Evolutionary conservation across 2,329 filamentous ascomycete species (phyloP).

Genomic region (Tympanopsis confertula): DNA sequence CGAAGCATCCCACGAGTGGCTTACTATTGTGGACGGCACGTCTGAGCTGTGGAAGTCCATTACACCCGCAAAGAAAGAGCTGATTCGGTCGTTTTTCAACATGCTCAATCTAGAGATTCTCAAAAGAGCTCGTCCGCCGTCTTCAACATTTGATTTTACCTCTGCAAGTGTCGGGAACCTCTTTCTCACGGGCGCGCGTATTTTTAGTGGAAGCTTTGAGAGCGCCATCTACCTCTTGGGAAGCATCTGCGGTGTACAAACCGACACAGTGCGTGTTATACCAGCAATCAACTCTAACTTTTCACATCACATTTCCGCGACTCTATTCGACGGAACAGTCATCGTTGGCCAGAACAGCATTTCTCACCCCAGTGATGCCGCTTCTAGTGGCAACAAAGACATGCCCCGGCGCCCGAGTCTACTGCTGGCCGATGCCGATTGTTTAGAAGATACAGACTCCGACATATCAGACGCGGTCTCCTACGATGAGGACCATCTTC

Average conservation of each 20-base stretch:
- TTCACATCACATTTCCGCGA: slow-evolving; percentile 84
- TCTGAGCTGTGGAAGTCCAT: slow-evolving; percentile 55
- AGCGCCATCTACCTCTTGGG: slow-evolving; percentile 82
- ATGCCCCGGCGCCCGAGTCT: slow-evolving; percentile 6
- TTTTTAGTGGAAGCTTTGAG: slow-evolving; percentile 89
- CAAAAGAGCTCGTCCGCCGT: slow-evolving; percentile 36
- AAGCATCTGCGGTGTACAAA: slow-evolving; percentile 74
- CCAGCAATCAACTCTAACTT: slow-evolving; percentile 93
- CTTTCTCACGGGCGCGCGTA: slow-evolving; percentile 50
- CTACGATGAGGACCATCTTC: slow-evolving; percentile 70
- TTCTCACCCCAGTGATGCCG: slow-evolving; percentile 66
- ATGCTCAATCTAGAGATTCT: slow-evolving; percentile 35
- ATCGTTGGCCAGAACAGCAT: slow-evolving; percentile 92
- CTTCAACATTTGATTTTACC: slow-evolving; percentile 38
- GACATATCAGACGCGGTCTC: slow-evolving; percentile 44
- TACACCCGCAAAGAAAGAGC: slow-evolving; percentile 31
- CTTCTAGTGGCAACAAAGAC: slow-evolving; percentile 28
- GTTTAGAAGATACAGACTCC: slow-evolving; percentile 21
- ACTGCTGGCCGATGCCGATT: slow-evolving; percentile 10
- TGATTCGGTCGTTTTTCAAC: slow-evolving; percentile 35
- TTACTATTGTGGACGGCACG: slow-evolving; percentile 74
- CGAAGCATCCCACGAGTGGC: slow-evolving; percentile 67
- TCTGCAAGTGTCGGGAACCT: slow-evolving; percentile 39
- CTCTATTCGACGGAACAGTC: slow-evolving; percentile 60
- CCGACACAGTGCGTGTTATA: slow-evolving; percentile 59